Base-by-base conservation (phyloP, 2,329 filamentous ascomycete species). In the Coniochaeta sp. region DNA sequence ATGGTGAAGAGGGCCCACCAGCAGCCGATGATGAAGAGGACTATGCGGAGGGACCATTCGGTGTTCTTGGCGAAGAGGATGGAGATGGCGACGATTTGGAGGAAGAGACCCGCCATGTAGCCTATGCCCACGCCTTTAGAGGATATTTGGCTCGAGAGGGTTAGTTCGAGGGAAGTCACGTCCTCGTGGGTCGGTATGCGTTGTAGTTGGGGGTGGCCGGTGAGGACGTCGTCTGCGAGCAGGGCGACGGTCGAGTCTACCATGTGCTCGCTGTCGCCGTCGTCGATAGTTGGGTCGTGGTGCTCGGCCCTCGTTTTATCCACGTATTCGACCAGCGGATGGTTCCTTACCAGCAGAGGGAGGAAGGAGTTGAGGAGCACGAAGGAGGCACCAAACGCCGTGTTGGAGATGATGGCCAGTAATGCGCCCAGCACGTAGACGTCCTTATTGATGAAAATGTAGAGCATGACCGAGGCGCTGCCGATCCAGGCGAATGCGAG, bases 1-100 rank as follows among this genome's bases (percentile, higher is more conserved):
- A 97, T 83, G 3, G 89, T 95, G 66, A 99, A 97, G 30, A 87
- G 53, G 42, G 91, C 83, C 94, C 94, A 99, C 94, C 94, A 99
- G 26, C 83, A 67, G 30, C 94, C 94, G 50, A 97, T 85, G 52
- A 91, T 71, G 66, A 95, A 91, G 9, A 99, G 78, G 0, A 94
- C 92, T 3, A 97, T 76, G 3, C 91, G 85, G 45, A 96, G 83
- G 0, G 90, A 89, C 74, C 91, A 91, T 0, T 87, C 91, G 4
- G 88, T 87, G 54, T 89, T 91, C 32, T 82, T 78, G 2, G 74
- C 70, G 33, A 91, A 76, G 3, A 97, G 79, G 35, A 96, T 79
- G 48, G 88, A 69, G 55, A 97, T 92, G 49, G 86, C 85, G 2
- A 90, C 64, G 54, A 89, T 86, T 66, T 97, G 94, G 10, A 97